Conservation (phyloP, 2,329 filamentous ascomycete species). For the Penicillium sp. region DNA sequence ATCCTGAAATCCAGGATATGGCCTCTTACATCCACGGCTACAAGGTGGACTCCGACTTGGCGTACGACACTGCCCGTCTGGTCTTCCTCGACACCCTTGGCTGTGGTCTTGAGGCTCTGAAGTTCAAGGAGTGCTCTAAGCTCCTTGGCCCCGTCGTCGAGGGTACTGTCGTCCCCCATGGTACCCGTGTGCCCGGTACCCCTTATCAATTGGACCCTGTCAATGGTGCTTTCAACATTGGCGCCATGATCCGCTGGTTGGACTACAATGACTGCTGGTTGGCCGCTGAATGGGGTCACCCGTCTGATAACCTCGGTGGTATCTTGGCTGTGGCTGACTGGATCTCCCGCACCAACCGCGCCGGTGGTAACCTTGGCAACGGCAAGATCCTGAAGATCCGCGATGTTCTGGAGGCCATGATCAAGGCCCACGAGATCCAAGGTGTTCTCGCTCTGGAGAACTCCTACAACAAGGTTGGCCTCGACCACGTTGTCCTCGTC, state of each 20-base stretch:
- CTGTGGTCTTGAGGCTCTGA: conserved; percentile 90
- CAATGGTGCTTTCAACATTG: conserved; percentile 97
- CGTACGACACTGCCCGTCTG: conserved; percentile 92
- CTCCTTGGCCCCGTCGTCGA: conserved; percentile 87
- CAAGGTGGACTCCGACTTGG: conserved; percentile 83
- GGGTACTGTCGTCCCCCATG: conserved; percentile 87
- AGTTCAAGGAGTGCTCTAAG: conserved; percentile 94
- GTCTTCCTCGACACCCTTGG: conserved; percentile 96
- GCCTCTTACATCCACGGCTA: conserved; percentile 92
- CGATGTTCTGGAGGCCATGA: conserved; percentile 94
- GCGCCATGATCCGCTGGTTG: conserved; percentile 97
- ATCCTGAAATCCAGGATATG: conserved; percentile 92
- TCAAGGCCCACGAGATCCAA: conserved; percentile 99
- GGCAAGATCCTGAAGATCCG: conserved; percentile 81
- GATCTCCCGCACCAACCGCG: conserved; percentile 90
- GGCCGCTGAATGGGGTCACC: conserved; percentile 97
- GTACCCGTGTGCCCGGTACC: conserved; percentile 85
- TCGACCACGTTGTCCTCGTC: conserved; percentile 96
- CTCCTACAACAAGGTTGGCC: conserved; percentile 96
- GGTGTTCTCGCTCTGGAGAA: conserved; percentile 95
- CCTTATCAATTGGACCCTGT: conserved; percentile 92
- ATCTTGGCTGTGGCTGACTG: conserved; percentile 97
- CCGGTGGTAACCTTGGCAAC: conserved; percentile 66
- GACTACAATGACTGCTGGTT: conserved; percentile 99
- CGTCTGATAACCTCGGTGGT: conserved; percentile 94